phyloP scores from a whole-genome alignment of 176 grass and related monocot species.

The Puccinellia tenuiflora region DNA sequence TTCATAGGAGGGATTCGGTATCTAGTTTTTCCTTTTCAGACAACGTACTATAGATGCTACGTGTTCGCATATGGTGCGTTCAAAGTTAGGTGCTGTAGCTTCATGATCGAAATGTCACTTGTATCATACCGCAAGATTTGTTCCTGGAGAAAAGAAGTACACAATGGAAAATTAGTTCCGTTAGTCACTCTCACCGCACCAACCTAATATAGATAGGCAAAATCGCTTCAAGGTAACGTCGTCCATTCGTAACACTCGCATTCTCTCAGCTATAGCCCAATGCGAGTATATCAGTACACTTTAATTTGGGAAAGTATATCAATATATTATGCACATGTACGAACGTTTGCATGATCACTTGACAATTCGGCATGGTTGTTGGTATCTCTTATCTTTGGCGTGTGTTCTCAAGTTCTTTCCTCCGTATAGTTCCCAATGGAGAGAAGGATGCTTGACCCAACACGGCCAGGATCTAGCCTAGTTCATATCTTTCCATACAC shows the following conservation, averaged over 20 bases:
- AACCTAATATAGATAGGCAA: background rate
- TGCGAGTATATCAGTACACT: background rate
- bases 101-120: background rate
- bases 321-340: background rate
- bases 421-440: background rate
- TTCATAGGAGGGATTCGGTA: too few relatives aligned
- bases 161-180: background rate
- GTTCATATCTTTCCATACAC: background rate
- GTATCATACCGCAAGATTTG: background rate
- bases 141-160: background rate
- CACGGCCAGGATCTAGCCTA: background rate
- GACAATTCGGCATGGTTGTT: background rate
- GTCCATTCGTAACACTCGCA: background rate
- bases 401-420: background rate
- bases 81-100: background rate
- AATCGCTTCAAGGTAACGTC: conserved; percentile 4
- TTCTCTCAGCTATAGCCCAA: background rate
- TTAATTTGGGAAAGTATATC: background rate
- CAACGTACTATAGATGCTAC: background rate
- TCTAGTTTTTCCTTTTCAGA: background rate
- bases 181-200: background rate
- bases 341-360: conserved; percentile 13
- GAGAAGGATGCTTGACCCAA: conserved; percentile 15
- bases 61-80: background rate
- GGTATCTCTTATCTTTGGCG: conserved; percentile 1